Base-by-base conservation (phyloP, 257 asterid species). In the Cynanchum wilfordii region DNA sequence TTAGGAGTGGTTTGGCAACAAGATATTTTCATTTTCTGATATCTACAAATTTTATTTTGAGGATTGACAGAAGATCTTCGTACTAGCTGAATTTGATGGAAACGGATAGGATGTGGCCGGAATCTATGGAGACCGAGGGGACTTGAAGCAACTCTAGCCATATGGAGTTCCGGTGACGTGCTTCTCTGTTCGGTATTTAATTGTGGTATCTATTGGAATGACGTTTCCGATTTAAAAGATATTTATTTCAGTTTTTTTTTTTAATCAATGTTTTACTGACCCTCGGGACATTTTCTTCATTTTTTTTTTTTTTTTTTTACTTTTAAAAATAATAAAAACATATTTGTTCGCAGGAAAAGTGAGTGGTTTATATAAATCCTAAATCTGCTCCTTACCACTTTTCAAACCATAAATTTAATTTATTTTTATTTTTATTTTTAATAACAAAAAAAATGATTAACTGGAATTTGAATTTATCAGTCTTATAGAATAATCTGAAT, bases 131-230 rank as follows among this genome's bases (percentile, higher is more conserved):
- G 66, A 60, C 73, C 79, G 77, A 86, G 74, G 76, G 93, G 71
- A 72, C 79, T 85, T 47, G 97, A 80, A 76, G 88, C 88, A 74
- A 88, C 86, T 54, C 71, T 76, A 68, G 93, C 89, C 97, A 89
- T 62, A 5, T 91, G 83, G 89, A 75, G 77, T 84, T 58, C 63
- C 47, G 20, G 20, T n/a, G 76, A 60, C 25, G 51, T 5, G 45
- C 45, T 72, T 72, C 60, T 13, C 56, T 15, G 20, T 24, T 22
- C 4, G 4, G n/a, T 24, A 44, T 1, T 1, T 49, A 10, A n/a
- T 73, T 17, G 65, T 38, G 72, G 71, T 24, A 2, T 27, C 68
- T 27, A 22, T 24, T 7, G 68, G 30, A 0, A 17, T 16, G 2
- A 2, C 30, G 13, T 4, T 29, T 2, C 19, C 17, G 59, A 58